Conservation (phyloP, 371 early-diverging fungal species). For the Smittium culicis region DNA sequence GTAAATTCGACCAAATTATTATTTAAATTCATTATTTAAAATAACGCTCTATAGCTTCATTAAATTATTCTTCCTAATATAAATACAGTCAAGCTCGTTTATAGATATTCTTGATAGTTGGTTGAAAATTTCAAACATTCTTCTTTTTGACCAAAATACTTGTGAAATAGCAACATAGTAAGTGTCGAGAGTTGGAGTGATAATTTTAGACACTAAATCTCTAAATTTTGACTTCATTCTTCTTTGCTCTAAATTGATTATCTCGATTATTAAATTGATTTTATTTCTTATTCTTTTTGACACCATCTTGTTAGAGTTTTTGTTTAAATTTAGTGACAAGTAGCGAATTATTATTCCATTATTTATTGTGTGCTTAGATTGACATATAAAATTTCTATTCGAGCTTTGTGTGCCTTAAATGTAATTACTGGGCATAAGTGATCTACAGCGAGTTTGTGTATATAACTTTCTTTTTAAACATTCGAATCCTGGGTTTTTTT, state of each 20-base stretch:
- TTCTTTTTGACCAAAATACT: not conserved
- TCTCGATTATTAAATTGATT: not conserved
- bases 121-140: not conserved
- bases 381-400: not conserved
- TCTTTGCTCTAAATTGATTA: not conserved
- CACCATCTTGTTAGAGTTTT: not conserved
- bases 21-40: not conserved
- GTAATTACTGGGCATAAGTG: not conserved
- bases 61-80: not conserved
- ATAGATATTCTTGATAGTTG: not conserved
- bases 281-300: conserved; percentile 6
- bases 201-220: not conserved
- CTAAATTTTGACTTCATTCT: not conserved
- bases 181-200: not conserved
- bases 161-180: not conserved
- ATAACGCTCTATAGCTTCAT: not conserved
- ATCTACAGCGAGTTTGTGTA: not conserved
- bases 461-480: not conserved
- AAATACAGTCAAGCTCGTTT: not conserved
- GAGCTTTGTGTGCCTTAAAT: not conserved
- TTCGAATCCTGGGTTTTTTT: not conserved
- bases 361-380: not conserved
- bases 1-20: not conserved
- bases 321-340: not conserved
- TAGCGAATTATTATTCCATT: not conserved